Percentiles rank a stretch among this genome's conserved stretches.
These are phyloP conservation scores for Penicillium lividum DNA, from an alignment of 495 filamentous ascomycete species.

Conservation along the genomic window DNA sequence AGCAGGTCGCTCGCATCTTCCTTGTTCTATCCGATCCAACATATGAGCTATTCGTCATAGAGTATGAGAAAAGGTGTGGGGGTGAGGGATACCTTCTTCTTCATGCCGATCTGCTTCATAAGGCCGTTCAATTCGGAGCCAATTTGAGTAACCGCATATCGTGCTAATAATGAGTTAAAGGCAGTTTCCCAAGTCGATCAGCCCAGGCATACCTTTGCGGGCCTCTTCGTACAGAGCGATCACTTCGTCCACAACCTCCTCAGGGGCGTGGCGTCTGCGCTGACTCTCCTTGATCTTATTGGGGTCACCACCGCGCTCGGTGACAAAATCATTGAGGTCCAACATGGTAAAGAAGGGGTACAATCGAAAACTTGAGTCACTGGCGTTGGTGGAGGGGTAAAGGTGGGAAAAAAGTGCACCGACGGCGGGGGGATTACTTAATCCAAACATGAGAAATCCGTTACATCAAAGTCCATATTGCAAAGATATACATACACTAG, in stretches of 20 bases:
- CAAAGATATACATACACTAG: background rate
- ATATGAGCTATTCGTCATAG: constrained; percentile 6
- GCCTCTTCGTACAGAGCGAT: constrained; percentile 87
- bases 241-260: constrained; percentile 85
- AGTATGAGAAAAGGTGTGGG: background rate
- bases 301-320: constrained; percentile 84
- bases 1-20: constrained; percentile 78
- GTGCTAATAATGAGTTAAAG: constrained; percentile 48
- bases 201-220: constrained; percentile 59
- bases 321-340: constrained; percentile 78
- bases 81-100: constrained; percentile 73
- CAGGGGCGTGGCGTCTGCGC: constrained; percentile 72
- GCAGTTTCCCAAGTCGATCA: background rate
- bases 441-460: background rate
- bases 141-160: constrained; percentile 79
- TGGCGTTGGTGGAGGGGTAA: constrained; percentile 31
- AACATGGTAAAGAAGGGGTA: constrained; percentile 55
- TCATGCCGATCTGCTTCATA: constrained; percentile 85
- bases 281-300: constrained; percentile 89
- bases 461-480: background rate
- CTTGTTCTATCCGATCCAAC: constrained; percentile 60
- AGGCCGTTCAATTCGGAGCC: constrained; percentile 80
- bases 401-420: constrained; percentile 23
- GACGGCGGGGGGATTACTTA: background rate
- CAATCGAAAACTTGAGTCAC: constrained; percentile 18